Evolutionary conservation across 2,329 filamentous ascomycete species (phyloP).

Genomic region (Diaporthe citriasiana): DNA sequence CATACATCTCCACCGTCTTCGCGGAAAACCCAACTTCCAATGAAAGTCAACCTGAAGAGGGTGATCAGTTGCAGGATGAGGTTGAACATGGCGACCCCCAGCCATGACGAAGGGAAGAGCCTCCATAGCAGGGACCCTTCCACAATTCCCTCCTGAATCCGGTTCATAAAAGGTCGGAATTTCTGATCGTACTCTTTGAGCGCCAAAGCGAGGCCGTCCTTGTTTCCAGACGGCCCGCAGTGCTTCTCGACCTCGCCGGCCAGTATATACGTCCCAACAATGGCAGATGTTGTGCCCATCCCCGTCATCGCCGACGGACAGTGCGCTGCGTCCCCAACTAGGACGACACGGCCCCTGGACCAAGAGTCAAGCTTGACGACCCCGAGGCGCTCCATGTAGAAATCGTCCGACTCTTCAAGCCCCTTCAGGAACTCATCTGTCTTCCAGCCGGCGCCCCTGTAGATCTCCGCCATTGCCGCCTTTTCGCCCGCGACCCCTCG

Average conservation of each 20-base stretch:
- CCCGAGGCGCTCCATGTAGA: slow-evolving; percentile 61
- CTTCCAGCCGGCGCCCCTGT: slow-evolving; percentile 55
- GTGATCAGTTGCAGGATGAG: background rate
- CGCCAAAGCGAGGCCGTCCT: slow-evolving; percentile 31
- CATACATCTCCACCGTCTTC: background rate
- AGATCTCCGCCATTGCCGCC: slow-evolving; percentile 48
- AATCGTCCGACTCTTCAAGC: slow-evolving; percentile 54
- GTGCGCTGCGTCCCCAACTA: slow-evolving; percentile 69
- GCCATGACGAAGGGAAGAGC: background rate
- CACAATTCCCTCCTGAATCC: slow-evolving; percentile 26
- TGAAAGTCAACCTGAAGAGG: background rate
- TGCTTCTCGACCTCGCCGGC: slow-evolving; percentile 64
- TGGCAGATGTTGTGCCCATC: slow-evolving; percentile 63
- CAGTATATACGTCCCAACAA: slow-evolving; percentile 68
- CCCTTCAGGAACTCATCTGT: slow-evolving; percentile 52
- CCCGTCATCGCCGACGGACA: slow-evolving; percentile 64
- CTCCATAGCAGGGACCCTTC: background rate
- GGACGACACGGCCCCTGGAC: slow-evolving; percentile 61
- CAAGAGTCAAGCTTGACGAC: slow-evolving; percentile 61
- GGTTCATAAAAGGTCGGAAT: slow-evolving; percentile 30
- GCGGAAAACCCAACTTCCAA: background rate
- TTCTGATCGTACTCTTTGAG: slow-evolving; percentile 37
- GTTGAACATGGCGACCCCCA: background rate
- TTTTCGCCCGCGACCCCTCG: slow-evolving; percentile 47
- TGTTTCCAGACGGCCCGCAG: background rate